Conservation (phyloP, 2,329 filamentous ascomycete genomes). For the Macrophomina phaseolina region DNA sequence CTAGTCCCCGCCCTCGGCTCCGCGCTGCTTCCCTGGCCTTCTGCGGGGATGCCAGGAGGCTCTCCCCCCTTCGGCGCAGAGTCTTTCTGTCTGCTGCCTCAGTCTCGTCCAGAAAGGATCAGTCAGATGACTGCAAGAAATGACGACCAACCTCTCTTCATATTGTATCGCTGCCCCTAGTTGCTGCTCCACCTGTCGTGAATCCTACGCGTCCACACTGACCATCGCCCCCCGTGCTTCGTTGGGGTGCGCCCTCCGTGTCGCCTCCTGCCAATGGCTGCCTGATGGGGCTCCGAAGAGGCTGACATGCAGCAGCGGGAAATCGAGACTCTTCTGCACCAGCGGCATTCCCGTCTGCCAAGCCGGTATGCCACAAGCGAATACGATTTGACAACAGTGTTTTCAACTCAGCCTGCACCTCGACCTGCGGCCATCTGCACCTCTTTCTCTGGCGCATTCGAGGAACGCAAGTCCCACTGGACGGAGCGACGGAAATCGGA, state of each 20-base stretch:
- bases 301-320: slow-evolving; percentile 7
- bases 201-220: slow-evolving; percentile 2
- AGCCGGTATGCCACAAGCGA: not conserved
- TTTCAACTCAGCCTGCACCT: not conserved
- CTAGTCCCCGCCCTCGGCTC: slow-evolving; percentile 22
- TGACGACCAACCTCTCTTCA: slow-evolving; percentile 8
- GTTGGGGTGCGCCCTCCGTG: not conserved
- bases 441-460: not conserved
- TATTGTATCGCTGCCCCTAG: not conserved
- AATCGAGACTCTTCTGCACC: not conserved
- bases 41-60: slow-evolving; percentile 5
- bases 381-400: not conserved
- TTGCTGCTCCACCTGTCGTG: not conserved
- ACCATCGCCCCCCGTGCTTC: not conserved
- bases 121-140: slow-evolving; percentile 19
- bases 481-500: not conserved
- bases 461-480: no score
- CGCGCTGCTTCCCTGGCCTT: not conserved
- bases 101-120: not conserved
- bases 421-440: not conserved
- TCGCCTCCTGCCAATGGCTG: not conserved
- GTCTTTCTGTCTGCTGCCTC: not conserved
- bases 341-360: not conserved
- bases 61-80: not conserved
- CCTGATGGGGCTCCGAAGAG: slow-evolving; percentile 6